A percentile compares a stretch with the other conserved stretches of the same genome.
Evolutionary conservation across 208 protist species (phyloP).

Genomic region (Leishmania guyanensis): DNA sequence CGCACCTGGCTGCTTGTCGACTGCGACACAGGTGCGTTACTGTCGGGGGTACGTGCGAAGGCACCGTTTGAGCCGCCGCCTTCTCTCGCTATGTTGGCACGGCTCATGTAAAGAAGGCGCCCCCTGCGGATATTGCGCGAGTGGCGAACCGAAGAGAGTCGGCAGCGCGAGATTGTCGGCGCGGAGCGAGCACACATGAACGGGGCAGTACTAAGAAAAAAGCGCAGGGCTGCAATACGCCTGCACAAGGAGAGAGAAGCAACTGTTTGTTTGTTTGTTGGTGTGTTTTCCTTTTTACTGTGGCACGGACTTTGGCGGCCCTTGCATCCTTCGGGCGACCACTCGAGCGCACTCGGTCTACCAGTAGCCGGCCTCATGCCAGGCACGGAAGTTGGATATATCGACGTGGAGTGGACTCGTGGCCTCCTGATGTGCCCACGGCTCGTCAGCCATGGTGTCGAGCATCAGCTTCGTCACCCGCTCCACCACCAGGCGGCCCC

Average conservation of each 20-base stretch:
- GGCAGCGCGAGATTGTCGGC: neutral
- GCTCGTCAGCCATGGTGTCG: constrained; percentile 86
- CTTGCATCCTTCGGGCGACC: neutral
- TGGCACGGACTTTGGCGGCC: neutral
- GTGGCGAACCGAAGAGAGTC: neutral
- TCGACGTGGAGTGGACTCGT: constrained; percentile 80
- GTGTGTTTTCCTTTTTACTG: neutral
- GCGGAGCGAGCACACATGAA: neutral
- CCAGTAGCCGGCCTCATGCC: constrained; percentile 90
- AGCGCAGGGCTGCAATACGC: neutral
- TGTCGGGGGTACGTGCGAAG: neutral
- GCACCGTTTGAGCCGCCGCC: neutral
- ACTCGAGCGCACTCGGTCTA: constrained; percentile 28
- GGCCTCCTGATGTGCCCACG: constrained; percentile 74
- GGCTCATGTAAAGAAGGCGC: no score
- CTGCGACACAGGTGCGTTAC: no score
- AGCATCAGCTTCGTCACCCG: constrained; percentile 88
- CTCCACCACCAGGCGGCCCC: constrained; percentile 66
- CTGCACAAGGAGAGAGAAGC: neutral
- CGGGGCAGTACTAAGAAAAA: neutral
- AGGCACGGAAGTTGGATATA: constrained; percentile 83
- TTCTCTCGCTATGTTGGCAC: neutral
- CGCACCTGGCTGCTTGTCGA: neutral
- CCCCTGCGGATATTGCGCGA: neutral
- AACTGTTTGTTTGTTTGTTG: no score